A percentile compares a stretch with the other conserved stretches of the same genome.
Evolutionary conservation across 306 rosid genomes (phyloP).

Genomic region (Malus sieversii): DNA sequence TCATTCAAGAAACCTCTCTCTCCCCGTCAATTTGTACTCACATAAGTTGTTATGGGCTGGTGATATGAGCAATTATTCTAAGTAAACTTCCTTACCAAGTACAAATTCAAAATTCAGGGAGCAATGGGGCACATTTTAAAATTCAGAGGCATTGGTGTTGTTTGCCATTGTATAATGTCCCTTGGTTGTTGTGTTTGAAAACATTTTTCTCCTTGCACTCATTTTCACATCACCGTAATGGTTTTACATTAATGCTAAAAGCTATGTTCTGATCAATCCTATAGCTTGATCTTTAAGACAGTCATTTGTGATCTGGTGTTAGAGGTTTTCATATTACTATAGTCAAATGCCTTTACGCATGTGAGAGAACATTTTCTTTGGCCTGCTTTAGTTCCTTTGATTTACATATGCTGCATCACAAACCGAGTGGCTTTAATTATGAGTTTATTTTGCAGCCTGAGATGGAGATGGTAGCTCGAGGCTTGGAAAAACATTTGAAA

Average conservation of each 20-base stretch:
- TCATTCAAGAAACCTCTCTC: background rate
- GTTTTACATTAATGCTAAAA: background rate
- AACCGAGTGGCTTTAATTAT: background rate
- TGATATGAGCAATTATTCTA: background rate
- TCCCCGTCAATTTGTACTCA: background rate
- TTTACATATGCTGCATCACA: too few relatives aligned
- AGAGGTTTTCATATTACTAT: background rate
- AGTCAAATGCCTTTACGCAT: background rate
- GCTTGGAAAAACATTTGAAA: slow-evolving; percentile 72
- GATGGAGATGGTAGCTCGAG: slow-evolving; percentile 93
- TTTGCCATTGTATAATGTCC: background rate
- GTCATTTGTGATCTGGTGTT: background rate
- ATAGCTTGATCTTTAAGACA: background rate
- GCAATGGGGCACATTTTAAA: background rate
- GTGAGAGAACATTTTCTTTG: background rate
- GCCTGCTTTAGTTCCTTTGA: background rate
- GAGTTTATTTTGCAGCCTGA: slow-evolving; percentile 54
- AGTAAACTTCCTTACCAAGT: background rate
- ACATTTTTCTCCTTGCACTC: background rate
- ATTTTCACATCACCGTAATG: background rate
- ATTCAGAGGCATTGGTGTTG: background rate
- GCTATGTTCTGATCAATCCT: background rate
- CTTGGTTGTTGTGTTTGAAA: background rate
- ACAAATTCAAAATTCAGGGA: background rate
- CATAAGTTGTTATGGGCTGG: background rate